Base-by-base conservation (phyloP, 345 rosid genomes). In the Diplotaxis tenuifolia region DNA sequence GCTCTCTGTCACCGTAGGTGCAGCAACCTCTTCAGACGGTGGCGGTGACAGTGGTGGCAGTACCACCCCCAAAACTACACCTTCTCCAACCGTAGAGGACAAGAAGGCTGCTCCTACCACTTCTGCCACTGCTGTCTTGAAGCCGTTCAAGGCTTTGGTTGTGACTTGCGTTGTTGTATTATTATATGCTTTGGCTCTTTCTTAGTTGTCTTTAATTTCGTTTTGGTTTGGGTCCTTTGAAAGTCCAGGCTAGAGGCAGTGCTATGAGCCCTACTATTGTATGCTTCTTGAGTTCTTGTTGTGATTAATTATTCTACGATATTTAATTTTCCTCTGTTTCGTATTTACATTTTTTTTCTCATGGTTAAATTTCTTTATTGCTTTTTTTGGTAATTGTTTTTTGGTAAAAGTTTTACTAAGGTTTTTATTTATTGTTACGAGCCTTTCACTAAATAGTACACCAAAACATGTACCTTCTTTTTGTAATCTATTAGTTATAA, bases 1-100 rank as follows among this genome's bases (percentile, higher is more conserved):
- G 79, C 85, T 90, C 19, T 75, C 96, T 0, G 90, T 88, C 70
- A 75, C 68, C 9, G 93, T 85, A 34, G 80, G 73, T 23, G 21
- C 54, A 34, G 50, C 57, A 67, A 34, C 69, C 27, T 67, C 86
- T 6, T n/a, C 77, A 64, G 63, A 62, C 42, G 75, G 71, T 19
- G 25, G 50, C 22, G 38, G 38, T 7, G 62, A 28, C 21, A 32
- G 22, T 45, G 62, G 62, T 15, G 62, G 9, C 22, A 19, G 62
- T 45, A 22, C 53, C 53, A 18, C 42, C 16, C 18, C 71, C 20
- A 52, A 52, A 53, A 62, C 25, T 16, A 28, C 78, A 29, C 59
- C 71, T 0, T 18, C 28, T 45, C 20, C 77, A 34, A 38, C 72
- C 3, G 0, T 4, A 47, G 72, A 32, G 36, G 3, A 58, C 4